Conservation (phyloP, 1,284 basidiomycete species). For the Sutorius eximius region DNA sequence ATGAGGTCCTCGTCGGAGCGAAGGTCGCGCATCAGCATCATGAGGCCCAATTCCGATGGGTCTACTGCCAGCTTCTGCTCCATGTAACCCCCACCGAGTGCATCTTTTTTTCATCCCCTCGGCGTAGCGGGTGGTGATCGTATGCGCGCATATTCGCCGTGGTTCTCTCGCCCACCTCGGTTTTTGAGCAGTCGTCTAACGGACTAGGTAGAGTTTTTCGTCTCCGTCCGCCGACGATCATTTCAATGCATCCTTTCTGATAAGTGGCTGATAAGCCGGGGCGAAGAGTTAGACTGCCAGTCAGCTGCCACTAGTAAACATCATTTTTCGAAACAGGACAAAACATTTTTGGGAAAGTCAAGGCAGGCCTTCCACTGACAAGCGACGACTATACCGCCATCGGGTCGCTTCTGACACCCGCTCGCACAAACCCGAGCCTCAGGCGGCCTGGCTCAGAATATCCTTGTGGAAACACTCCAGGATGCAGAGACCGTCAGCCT, state of each 20-base stretch:
- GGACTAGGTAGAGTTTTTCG: background rate
- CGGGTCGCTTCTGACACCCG: background rate
- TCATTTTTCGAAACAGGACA: background rate
- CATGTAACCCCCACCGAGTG: background rate
- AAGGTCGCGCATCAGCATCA: background rate
- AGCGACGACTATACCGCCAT: background rate
- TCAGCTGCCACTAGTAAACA: background rate
- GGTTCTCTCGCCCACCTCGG: background rate
- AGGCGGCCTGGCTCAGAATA: background rate
- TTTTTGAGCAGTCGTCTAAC: background rate
- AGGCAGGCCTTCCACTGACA: background rate
- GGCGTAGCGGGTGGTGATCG: conserved; percentile 4
- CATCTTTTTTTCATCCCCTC: conserved; percentile 19
- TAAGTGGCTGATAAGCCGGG: background rate
- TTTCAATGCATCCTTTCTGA: background rate
- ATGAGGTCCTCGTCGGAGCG: conserved; percentile 18
- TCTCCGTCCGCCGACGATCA: conserved; percentile 6
- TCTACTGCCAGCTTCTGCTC: conserved; percentile 4
- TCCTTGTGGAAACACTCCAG: background rate
- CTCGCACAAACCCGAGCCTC: background rate
- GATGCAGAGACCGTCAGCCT: background rate
- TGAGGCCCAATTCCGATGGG: background rate
- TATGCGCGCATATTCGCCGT: conserved; percentile 14
- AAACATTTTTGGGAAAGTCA: background rate
- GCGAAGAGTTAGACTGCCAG: background rate